A percentile compares a stretch with the other conserved stretches of the same genome.
Evolutionary conservation across 2,329 filamentous ascomycete genomes (phyloP).

Genomic region (Sporothrix schenckii): DNA sequence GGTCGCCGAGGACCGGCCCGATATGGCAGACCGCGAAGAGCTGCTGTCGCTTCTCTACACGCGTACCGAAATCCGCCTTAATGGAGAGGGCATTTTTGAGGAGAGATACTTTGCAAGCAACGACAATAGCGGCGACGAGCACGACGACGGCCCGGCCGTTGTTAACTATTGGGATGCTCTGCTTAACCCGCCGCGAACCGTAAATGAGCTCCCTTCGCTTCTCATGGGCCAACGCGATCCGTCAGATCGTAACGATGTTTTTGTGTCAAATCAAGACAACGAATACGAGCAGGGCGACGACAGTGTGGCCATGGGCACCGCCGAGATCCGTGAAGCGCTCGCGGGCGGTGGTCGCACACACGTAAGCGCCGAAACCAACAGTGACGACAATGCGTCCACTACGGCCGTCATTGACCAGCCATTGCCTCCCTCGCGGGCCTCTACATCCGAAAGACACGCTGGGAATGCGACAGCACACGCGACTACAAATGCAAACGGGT

Average conservation of each 20-base stretch:
- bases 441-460: neutral
- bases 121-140: constrained; percentile 33
- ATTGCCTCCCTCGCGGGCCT: neutral
- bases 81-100: constrained; percentile 18
- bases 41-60: constrained; percentile 47
- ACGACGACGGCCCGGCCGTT: constrained; percentile 40
- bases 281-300: constrained; percentile 7
- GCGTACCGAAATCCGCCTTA: constrained; percentile 35
- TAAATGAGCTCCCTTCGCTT: constrained; percentile 50
- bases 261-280: constrained; percentile 24
- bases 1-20: constrained; percentile 62
- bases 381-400: constrained; percentile 8
- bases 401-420: constrained; percentile 2
- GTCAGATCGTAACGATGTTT: constrained; percentile 4
- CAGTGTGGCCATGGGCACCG: constrained; percentile 12
- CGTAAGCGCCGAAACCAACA: neutral
- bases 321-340: neutral
- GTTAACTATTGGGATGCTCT: constrained; percentile 50
- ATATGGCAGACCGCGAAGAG: constrained; percentile 43
- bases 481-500: neutral
- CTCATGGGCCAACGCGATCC: constrained; percentile 39
- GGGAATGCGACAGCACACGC: neutral
- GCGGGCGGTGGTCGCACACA: neutral
- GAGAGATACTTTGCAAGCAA: constrained; percentile 12
- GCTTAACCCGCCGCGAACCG: constrained; percentile 50